Percentiles rank a stretch among this genome's conserved stretches.
These are phyloP conservation scores for Lantana camara DNA, from an alignment of 257 asterid genomes.

Conservation along the genomic window DNA sequence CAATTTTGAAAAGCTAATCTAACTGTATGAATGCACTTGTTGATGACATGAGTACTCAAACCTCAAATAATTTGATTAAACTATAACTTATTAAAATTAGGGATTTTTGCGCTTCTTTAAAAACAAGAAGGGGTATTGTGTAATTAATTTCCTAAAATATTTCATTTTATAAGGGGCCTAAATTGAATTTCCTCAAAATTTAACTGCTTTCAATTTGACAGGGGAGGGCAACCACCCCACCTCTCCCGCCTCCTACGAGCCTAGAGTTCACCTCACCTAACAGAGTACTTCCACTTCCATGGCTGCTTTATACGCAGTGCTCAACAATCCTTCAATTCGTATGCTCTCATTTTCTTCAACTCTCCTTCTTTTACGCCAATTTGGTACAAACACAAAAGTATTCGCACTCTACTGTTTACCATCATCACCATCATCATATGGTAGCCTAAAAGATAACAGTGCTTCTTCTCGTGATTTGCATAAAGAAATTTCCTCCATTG, in stretches of 20 bases:
- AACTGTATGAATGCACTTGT: no score
- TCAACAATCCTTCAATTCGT: background rate
- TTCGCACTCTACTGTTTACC: slow-evolving; percentile 12
- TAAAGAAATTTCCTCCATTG: slow-evolving; percentile 24
- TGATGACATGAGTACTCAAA: no score
- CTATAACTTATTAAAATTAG: no score
- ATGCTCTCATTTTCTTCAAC: slow-evolving; percentile 2
- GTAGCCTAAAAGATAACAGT: slow-evolving; percentile 15
- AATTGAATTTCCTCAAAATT: no score
- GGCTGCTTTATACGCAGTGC: background rate
- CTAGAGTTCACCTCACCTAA: background rate
- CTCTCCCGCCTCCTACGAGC: background rate
- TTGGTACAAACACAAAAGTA: slow-evolving; percentile 31
- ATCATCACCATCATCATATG: slow-evolving; percentile 29
- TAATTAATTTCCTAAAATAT: no score
- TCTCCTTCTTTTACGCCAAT: slow-evolving; percentile 36
- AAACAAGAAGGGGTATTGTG: no score
- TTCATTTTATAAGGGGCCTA: no score
- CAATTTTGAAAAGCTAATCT: no score
- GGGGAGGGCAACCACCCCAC: no score
- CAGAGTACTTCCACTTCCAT: background rate
- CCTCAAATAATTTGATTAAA: no score
- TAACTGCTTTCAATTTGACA: slow-evolving; percentile 5
- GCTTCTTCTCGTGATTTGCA: slow-evolving; percentile 50
- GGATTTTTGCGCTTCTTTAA: no score